A percentile compares a stretch with the other conserved stretches of the same genome.
phyloP scores from a whole-genome alignment of 2,329 filamentous ascomycete species.

The Calonectria crousiana region DNA sequence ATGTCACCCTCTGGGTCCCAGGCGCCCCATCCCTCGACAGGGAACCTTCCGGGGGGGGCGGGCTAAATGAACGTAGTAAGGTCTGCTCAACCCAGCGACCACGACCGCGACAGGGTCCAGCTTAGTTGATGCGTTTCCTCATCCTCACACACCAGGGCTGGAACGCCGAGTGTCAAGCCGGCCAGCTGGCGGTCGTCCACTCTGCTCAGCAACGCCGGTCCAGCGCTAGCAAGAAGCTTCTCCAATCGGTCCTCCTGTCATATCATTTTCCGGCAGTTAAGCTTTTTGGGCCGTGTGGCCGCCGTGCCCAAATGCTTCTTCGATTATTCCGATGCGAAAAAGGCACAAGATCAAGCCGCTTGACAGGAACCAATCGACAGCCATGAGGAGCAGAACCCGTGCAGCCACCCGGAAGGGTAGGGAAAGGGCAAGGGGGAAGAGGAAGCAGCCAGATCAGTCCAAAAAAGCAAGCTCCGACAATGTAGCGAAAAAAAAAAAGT shows the following conservation, averaged over 20 bases:
- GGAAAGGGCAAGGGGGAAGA: not conserved
- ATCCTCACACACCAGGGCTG: constrained; percentile 1
- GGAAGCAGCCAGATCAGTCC: not conserved
- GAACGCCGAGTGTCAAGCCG: constrained; percentile 7
- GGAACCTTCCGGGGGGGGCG: constrained; percentile 14
- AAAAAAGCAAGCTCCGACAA: not conserved
- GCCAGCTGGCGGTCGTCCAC: not conserved
- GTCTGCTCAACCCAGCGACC: not conserved
- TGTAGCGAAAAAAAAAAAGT: not conserved
- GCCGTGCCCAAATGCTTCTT: not conserved
- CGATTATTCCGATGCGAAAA: constrained; percentile 2
- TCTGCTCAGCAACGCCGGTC: constrained; percentile 1
- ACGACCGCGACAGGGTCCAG: not conserved
- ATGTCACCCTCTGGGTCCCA: not conserved
- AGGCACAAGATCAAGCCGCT: constrained; percentile 3
- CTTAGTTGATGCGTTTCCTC: constrained; percentile 13
- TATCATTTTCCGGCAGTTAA: constrained; percentile 11
- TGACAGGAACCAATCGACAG: not conserved
- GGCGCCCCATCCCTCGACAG: not conserved
- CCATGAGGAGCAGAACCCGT: not conserved
- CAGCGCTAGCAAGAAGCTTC: constrained; percentile 26
- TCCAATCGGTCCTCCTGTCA: constrained; percentile 12
- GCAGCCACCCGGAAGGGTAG: not conserved
- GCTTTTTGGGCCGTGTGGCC: constrained; percentile 10
- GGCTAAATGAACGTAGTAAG: not conserved